These are phyloP conservation scores for Eutrema salsugineum DNA, from an alignment of 441 rosid genomes.

Conservation along the genomic window DNA sequence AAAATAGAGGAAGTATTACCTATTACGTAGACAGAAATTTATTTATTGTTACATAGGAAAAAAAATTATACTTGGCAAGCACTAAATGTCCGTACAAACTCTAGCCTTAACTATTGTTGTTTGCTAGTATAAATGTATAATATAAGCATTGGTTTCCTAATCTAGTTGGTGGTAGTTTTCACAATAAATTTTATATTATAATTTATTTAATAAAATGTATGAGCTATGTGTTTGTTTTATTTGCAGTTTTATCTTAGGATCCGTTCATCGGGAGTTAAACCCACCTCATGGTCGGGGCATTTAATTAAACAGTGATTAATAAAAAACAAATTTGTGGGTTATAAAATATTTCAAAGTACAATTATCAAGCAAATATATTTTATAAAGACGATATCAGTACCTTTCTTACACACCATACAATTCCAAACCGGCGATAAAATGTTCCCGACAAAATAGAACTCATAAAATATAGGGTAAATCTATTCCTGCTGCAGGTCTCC, in stretches of 20 bases:
- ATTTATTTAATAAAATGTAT: not conserved
- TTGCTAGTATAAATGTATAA: no score
- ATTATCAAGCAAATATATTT: not conserved
- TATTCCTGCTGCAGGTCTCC: not conserved
- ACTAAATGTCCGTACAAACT: no score
- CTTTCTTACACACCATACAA: constrained; percentile 2
- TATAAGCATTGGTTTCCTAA: no score
- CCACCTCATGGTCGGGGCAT: constrained; percentile 17
- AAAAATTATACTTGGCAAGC: no score
- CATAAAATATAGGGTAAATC: not conserved
- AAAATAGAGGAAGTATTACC: no score
- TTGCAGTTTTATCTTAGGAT: constrained; percentile 18
- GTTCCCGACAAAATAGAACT: not conserved
- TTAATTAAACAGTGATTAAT: not conserved
- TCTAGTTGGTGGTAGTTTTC: no score
- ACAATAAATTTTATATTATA: not conserved
- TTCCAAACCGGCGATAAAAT: not conserved
- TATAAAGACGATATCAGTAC: not conserved
- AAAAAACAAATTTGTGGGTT: not conserved
- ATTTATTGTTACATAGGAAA: no score
- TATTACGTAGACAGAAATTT: no score
- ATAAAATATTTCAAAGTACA: constrained; percentile 5
- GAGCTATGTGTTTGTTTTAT: not conserved
- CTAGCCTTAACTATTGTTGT: no score
- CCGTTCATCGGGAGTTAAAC: constrained; percentile 22